Percentiles rank a stretch among this genome's conserved stretches.
Evolutionary conservation across 176 grass and related monocot genomes (phyloP).

Genomic region (Oryza meyeriana): DNA sequence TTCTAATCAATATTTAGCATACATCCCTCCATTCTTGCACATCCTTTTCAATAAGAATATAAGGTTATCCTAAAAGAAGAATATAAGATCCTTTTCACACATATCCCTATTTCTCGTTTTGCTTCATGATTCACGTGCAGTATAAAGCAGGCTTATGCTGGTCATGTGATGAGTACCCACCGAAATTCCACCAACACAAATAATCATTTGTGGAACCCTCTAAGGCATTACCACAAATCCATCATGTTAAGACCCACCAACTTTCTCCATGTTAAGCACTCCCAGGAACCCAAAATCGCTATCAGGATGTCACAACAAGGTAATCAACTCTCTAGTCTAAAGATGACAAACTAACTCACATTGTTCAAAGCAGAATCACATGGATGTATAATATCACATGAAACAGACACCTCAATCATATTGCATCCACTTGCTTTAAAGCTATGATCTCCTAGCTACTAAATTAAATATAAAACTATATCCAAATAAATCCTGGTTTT

Average conservation of each 20-base stretch:
- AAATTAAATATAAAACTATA: background rate
- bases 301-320: background rate
- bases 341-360: background rate
- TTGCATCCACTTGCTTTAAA: background rate
- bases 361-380: background rate
- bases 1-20: background rate
- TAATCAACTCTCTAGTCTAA: background rate
- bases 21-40: background rate
- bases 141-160: background rate
- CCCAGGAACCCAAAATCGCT: background rate
- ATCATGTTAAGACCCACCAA: constrained; percentile 4
- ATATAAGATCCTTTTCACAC: constrained; percentile 19
- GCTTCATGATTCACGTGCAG: constrained; percentile 15
- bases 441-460: background rate
- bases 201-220: background rate
- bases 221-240: background rate
- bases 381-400: background rate
- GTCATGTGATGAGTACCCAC: background rate
- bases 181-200: background rate
- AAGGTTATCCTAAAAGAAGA: background rate
- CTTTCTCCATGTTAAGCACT: background rate
- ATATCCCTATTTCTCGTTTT: background rate
- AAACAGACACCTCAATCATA: constrained; percentile 9
- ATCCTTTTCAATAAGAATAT: constrained; percentile 18
- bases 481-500: background rate